phyloP scores from a whole-genome alignment of 75 land plant genomes.

The Sequoiadendron giganteum region DNA sequence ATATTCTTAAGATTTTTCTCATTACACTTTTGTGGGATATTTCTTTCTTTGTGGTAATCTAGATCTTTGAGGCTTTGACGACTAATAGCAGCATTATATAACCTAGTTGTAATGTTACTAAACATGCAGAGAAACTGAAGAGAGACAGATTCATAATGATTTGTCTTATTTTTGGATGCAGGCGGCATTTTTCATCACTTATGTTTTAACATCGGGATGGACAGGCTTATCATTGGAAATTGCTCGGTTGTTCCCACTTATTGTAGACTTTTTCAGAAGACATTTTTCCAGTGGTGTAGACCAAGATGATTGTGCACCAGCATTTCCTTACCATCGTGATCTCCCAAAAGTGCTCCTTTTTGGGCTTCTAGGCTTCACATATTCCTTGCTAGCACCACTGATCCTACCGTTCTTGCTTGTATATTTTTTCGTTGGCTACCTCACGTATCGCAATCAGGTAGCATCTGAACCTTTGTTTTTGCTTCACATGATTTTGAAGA shows the following conservation, averaged over 20 bases:
- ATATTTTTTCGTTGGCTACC: slow-evolving; percentile 71
- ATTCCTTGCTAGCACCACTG: slow-evolving; percentile 80
- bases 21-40: background rate
- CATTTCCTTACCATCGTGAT: slow-evolving; percentile 63
- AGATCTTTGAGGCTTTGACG: background rate
- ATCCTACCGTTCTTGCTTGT: slow-evolving; percentile 86
- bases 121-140: background rate
- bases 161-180: slow-evolving; percentile 18
- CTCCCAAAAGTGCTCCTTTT: slow-evolving; percentile 78
- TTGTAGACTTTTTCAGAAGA: slow-evolving; percentile 34
- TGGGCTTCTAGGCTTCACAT: slow-evolving; percentile 79
- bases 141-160: background rate
- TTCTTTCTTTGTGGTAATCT: background rate
- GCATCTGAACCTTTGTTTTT: background rate
- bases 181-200: slow-evolving; percentile 86
- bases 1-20: background rate
- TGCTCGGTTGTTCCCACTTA: slow-evolving; percentile 39
- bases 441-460: slow-evolving; percentile 90
- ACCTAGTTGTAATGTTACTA: background rate
- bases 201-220: slow-evolving; percentile 95
- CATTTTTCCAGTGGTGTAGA: slow-evolving; percentile 15
- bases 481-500: background rate
- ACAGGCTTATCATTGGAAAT: slow-evolving; percentile 75
- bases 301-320: slow-evolving; percentile 46
- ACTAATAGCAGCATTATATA: background rate